phyloP scores from a whole-genome alignment of 2,329 filamentous ascomycete species.

The Emergomyces africanus region DNA sequence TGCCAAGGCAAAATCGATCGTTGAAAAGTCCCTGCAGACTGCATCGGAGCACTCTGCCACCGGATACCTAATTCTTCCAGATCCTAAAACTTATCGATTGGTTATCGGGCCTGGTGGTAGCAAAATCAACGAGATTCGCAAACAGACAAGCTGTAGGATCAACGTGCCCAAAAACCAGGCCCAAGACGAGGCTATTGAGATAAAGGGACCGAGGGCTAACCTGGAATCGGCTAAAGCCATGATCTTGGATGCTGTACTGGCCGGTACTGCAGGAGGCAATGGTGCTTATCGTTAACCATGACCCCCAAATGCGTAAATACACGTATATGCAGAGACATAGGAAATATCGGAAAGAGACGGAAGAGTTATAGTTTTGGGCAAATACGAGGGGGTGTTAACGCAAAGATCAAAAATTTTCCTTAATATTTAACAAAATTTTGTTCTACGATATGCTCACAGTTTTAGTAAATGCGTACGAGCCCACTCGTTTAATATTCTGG shows the following conservation, averaged over 20 bases:
- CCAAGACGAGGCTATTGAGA: slow-evolving; percentile 72
- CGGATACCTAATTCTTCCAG: slow-evolving; percentile 80
- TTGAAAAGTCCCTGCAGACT: slow-evolving; percentile 60
- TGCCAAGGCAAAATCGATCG: slow-evolving; percentile 63
- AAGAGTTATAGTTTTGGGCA: too few species aligned
- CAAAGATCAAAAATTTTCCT: too few species aligned
- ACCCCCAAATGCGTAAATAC: background rate
- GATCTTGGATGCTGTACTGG: slow-evolving; percentile 68
- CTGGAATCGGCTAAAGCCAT: slow-evolving; percentile 79
- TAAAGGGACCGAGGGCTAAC: slow-evolving; percentile 64
- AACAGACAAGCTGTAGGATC: slow-evolving; percentile 85
- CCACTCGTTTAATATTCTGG: too few species aligned
- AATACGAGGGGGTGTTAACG: too few species aligned
- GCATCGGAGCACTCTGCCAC: slow-evolving; percentile 41
- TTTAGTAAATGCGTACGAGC: too few species aligned
- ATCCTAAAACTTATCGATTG: slow-evolving; percentile 77
- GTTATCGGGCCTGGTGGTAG: slow-evolving; percentile 81
- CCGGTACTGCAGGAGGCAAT: slow-evolving; percentile 17
- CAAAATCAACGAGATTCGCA: slow-evolving; percentile 86
- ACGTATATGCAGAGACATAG: background rate
- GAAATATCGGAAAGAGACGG: too few species aligned
- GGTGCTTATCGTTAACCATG: background rate
- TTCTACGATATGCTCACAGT: too few species aligned
- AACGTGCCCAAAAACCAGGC: slow-evolving; percentile 76
- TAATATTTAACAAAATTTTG: too few species aligned